A percentile compares a stretch with the other conserved stretches of the same genome.
phyloP scores from a whole-genome alignment of 2,329 filamentous ascomycete genomes.

The Venturia asperata region DNA sequence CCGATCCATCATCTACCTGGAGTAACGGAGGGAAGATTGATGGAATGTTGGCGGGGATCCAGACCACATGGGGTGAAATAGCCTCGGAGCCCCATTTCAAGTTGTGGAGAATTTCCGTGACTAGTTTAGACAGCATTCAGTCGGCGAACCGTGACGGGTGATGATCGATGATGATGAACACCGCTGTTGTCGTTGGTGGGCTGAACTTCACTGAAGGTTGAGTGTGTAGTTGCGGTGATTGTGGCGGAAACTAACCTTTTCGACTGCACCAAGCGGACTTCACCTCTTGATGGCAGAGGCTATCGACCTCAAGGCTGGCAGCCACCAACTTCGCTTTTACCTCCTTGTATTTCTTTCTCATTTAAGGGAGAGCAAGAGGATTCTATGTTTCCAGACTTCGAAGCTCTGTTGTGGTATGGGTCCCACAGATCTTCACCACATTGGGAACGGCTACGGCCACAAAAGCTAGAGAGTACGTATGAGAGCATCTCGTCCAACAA shows the following conservation, averaged over 20 bases:
- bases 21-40: not conserved
- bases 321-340: not conserved
- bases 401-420: not conserved
- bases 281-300: not conserved
- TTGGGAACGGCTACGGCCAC: not conserved
- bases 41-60: not conserved
- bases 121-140: too few relatives aligned
- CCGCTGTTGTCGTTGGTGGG: slow-evolving; percentile 2
- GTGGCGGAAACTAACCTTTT: too few relatives aligned
- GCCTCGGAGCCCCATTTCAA: not conserved
- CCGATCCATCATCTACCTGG: too few relatives aligned
- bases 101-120: not conserved
- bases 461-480: not conserved
- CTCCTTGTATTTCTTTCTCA: not conserved
- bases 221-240: not conserved
- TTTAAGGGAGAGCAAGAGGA: too few relatives aligned
- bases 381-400: not conserved
- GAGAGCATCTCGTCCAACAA: not conserved
- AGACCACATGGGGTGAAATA: not conserved
- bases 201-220: not conserved
- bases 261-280: not conserved
- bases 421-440: not conserved
- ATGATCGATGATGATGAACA: not conserved
- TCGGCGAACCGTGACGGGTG: not conserved
- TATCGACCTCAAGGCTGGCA: not conserved